Percentiles rank a stretch among this genome's conserved stretches.
phyloP scores from a whole-genome alignment of 169 alveolate genomes.

The Neospora caninum region DNA sequence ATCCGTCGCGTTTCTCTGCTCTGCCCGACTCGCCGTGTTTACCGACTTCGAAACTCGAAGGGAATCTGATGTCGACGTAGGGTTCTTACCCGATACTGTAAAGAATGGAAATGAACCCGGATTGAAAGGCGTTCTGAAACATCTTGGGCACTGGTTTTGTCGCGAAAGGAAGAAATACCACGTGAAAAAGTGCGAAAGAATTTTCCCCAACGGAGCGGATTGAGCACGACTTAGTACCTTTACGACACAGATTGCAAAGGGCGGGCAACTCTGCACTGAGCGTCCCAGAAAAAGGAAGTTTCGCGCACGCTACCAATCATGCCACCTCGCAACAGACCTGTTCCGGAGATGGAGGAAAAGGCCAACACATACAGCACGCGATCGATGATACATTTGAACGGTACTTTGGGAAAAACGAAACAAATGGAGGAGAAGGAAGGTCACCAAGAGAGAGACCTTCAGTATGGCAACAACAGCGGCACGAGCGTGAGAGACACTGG shows the following conservation, averaged over 20 bases:
- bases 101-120: conserved; percentile 94
- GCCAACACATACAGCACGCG: not conserved
- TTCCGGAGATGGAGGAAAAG: not conserved
- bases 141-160: conserved; percentile 69
- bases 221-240: not conserved
- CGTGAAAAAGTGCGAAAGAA: not conserved
- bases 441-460: not conserved
- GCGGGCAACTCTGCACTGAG: not conserved
- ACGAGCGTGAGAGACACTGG: not conserved
- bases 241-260: not conserved
- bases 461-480: not conserved
- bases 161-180: not conserved
- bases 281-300: not conserved
- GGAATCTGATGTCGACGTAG: too few species aligned
- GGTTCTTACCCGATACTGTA: conserved; percentile 90
- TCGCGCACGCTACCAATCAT: not conserved
- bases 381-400: too few species aligned
- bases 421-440: not conserved
- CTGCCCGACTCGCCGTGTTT: too few species aligned
- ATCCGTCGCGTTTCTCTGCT: too few species aligned
- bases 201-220: not conserved
- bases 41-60: too few species aligned
- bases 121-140: conserved; percentile 94
- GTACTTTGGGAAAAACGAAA: not conserved
- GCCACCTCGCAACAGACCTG: not conserved